phyloP scores from a whole-genome alignment of 73 alveolate genomes.

The Loxodes magnus region DNA sequence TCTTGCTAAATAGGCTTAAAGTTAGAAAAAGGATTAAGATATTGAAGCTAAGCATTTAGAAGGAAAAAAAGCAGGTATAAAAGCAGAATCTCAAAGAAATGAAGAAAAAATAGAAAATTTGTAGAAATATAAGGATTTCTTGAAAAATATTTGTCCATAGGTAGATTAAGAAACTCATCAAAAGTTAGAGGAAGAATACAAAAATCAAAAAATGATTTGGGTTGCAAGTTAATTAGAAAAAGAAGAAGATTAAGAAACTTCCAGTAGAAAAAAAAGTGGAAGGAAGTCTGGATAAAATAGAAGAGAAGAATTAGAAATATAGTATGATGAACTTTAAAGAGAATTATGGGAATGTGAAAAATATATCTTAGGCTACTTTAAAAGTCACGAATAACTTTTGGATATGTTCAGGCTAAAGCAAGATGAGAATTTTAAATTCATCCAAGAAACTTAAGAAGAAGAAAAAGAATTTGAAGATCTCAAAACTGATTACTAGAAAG shows the following conservation, averaged over 20 bases:
- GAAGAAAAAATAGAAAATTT: background rate
- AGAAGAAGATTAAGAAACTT: background rate
- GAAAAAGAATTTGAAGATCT: constrained; percentile 1
- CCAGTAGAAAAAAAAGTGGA: background rate
- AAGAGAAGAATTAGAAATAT: background rate
- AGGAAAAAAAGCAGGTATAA: constrained; percentile 4
- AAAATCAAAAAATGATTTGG: background rate
- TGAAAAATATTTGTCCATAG: background rate
- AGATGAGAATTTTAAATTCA: constrained; percentile 11
- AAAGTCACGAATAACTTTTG: background rate
- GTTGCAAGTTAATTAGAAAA: background rate
- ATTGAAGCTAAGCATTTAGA: background rate
- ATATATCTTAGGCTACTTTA: background rate
- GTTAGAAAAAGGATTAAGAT: constrained; percentile 2
- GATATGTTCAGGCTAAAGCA: constrained; percentile 12
- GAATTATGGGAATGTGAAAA: background rate
- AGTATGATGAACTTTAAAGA: constrained; percentile 1
- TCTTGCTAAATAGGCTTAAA: background rate
- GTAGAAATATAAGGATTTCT: constrained; percentile 1
- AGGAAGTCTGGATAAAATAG: background rate
- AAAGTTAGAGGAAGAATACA: background rate
- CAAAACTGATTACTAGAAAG: background rate
- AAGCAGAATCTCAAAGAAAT: background rate
- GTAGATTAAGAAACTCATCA: background rate
- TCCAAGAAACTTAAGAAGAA: background rate